phyloP scores from a whole-genome alignment of 78 protist genomes.

The Neovahlkampfia damariscottae region DNA sequence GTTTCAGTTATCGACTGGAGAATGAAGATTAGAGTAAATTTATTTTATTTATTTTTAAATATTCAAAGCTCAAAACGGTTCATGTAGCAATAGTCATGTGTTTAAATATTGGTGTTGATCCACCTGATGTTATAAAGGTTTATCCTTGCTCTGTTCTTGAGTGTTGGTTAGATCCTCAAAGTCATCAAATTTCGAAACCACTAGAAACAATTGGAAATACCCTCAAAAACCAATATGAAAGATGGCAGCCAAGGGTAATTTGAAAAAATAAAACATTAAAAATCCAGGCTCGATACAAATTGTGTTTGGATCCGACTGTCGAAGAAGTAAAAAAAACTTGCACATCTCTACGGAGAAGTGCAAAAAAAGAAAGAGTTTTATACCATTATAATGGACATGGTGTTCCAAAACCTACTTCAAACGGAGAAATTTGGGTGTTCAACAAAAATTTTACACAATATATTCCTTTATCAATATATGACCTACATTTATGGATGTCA shows the following conservation, averaged over 20 bases:
- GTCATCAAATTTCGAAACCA: slow-evolving; percentile 3
- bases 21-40: neutral
- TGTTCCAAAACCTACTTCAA: slow-evolving; percentile 87
- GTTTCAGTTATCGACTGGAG: neutral
- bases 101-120: slow-evolving; percentile 94
- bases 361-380: slow-evolving; percentile 84
- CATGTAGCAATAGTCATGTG: slow-evolving; percentile 75
- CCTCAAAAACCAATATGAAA: slow-evolving; percentile 69
- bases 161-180: slow-evolving; percentile 72
- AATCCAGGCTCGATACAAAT: slow-evolving; percentile 46
- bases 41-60: neutral
- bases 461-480: slow-evolving; percentile 81
- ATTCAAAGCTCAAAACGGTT: slow-evolving; percentile 60
- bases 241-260: slow-evolving; percentile 62
- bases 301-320: slow-evolving; percentile 33
- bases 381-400: slow-evolving; percentile 98
- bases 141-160: slow-evolving; percentile 75
- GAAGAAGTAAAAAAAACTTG: slow-evolving; percentile 63
- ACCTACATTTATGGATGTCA: slow-evolving; percentile 81
- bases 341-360: slow-evolving; percentile 44
- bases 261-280: neutral
- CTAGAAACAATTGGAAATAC: slow-evolving; percentile 63
- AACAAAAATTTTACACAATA: slow-evolving; percentile 90
- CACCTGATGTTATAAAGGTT: slow-evolving; percentile 79
- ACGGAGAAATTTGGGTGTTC: slow-evolving; percentile 94